phyloP scores from a whole-genome alignment of 2,329 filamentous ascomycete species.

The Arthroderma sp. region DNA sequence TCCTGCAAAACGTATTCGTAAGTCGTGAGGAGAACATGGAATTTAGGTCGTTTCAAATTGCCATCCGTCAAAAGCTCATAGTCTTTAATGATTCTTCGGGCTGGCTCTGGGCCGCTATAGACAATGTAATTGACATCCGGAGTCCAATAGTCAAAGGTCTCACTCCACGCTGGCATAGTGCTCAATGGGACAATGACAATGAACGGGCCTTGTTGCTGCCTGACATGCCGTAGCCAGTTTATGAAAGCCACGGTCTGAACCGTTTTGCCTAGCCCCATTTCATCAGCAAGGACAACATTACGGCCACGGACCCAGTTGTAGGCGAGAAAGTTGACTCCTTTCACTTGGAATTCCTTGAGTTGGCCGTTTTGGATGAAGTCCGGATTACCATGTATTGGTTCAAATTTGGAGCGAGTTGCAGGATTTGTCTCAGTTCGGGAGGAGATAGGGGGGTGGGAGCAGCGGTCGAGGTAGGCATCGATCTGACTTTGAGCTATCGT shows the following conservation, averaged over 20 bases:
- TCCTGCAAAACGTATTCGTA: conserved; percentile 94
- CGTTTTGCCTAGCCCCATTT: conserved; percentile 97
- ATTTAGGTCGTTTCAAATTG: conserved; percentile 80
- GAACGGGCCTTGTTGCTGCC: conserved; percentile 84
- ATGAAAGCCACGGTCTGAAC: conserved; percentile 96
- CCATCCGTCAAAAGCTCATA: conserved; percentile 79
- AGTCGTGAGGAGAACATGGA: conserved; percentile 93
- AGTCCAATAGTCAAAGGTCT: conserved; percentile 93
- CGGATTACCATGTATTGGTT: conserved; percentile 66
- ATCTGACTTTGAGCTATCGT: conserved; percentile 76
- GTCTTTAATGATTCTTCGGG: conserved; percentile 76
- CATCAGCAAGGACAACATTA: conserved; percentile 94
- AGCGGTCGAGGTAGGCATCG: conserved; percentile 77
- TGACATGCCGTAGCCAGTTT: conserved; percentile 87
- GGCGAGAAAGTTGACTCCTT: conserved; percentile 85
- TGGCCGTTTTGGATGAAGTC: conserved; percentile 73
- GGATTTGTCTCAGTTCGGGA: conserved; percentile 64
- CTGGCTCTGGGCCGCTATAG: conserved; percentile 80
- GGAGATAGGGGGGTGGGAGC: conserved; percentile 67
- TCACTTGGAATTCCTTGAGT: conserved; percentile 84
- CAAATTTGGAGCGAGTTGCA: conserved; percentile 60
- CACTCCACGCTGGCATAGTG: conserved; percentile 95
- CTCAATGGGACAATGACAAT: conserved; percentile 94
- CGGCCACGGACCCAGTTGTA: conserved; percentile 91
- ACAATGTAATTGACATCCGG: conserved; percentile 95